Evolutionary conservation across 2,329 filamentous ascomycete species (phyloP), one percentile per base, ranked within the genome.

Genomic region (Neodidymelliopsis sp.): DNA sequence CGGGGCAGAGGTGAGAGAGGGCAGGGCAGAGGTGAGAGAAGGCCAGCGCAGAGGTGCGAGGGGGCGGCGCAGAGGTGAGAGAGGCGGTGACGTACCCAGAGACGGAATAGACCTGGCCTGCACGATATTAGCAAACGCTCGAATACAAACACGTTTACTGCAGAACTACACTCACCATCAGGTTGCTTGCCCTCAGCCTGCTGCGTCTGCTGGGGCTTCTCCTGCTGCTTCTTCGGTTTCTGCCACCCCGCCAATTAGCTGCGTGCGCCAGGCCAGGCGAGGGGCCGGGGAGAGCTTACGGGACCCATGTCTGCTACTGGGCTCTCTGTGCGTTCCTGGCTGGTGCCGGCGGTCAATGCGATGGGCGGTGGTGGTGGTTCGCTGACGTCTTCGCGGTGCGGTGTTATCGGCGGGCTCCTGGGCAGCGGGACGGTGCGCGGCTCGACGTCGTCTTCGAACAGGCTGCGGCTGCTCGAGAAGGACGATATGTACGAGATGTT

Each of bases 31-130:
- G 44, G 29, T 46, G 58, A 37, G 43, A 29, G n/a, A n/a, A n/a
- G n/a, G n/a, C n/a, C 45, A 49, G 27, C 41, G 50, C 43, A 33
- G 31, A 35, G 44, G 29, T 46, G 58, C 38, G 43, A n/a, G n/a
- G n/a, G n/a, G n/a, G n/a, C n/a, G n/a, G n/a, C n/a, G 24, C 24
- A 7, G 7, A 7, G 24, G 24, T 27, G 7, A 27, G 24, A 27
- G 7, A 12, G 42, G 49, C 39, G 43, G 52, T 43, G 62, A 68
- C 77, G 59, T 75, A 82, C 80, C 80, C 83, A 42, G 87, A 89
- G 65, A 90, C 79, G 56, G 87, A 90, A 78, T 86, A 90, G 77
- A 90, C 83, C 55, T 79, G 77, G 66, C 85, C 80, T 81, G 59
- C 4, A 39, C 5, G 29, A 15, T 5, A 37, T 69, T 38, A 69